Base-by-base conservation (phyloP, 2,329 filamentous ascomycete species). In the Fusarium hostae region DNA sequence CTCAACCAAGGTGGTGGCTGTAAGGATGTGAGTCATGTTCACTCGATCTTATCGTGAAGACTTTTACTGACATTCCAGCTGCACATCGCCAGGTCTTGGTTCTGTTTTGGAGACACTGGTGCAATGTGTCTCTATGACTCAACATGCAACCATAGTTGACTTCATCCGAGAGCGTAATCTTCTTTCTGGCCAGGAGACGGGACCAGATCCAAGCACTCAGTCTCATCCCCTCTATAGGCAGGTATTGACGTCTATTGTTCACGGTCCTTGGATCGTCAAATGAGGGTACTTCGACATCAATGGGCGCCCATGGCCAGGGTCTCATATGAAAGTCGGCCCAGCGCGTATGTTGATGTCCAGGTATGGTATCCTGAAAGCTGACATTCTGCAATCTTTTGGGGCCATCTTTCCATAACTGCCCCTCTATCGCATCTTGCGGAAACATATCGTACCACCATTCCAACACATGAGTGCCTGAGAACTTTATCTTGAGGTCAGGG, bases 201-300 rank as follows among this genome's bases (percentile, higher is more conserved):
- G 32, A 22, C 45, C 28, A 48, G 28, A 32, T 16, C 1, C 15
- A 16, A 32, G 20, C 45, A 11, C 28, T 22, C 5, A 48, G 20
- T 22, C 45, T 32, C 45, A 48, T 48, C 9, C 45, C 45, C 20
- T 48, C 45, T 32, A 22, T 22, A 6, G 20, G 28, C 2, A 48
- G 20, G 10, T 48, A 48, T 9, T 6, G 26, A 18, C 28, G 28
- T 18, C 7, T 18, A 22, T 22, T 18, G 7, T 10, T 15, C 12
- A 16, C 12, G 15, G 15, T 7, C 13, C 28, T 22, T 9, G 2
- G 2, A 15, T 22, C 28, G 2, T 15, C 3, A 4, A 28, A 20
- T 1, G 1, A 5, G 6, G 8, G 11, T 9, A 9, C 6, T 7
- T 3, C 6, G 10, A 12, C 12, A 32, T 10, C 6, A 22, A 32